These are phyloP conservation scores for Cutaneotrichosporon cyanovorans DNA, from an alignment of 1,284 basidiomycete genomes.

Conservation along the genomic window DNA sequence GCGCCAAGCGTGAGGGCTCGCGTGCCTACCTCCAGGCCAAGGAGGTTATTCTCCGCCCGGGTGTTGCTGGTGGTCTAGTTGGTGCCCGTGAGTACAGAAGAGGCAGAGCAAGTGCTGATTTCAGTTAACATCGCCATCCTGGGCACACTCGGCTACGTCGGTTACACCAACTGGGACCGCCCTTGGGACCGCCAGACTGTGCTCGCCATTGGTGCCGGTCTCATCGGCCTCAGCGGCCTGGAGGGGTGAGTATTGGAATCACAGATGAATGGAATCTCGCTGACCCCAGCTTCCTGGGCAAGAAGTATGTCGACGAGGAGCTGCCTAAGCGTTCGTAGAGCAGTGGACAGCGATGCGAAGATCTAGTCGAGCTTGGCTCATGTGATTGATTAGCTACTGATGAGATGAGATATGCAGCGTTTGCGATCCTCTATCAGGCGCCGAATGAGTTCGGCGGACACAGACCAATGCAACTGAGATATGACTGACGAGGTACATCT, in stretches of 20 bases:
- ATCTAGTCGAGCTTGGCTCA: too few species aligned
- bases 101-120: constrained; percentile 1
- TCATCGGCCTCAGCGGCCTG: constrained; percentile 58
- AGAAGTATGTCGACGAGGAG: constrained; percentile 38
- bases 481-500: too few species aligned
- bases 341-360: background rate
- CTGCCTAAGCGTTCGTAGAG: constrained; percentile 22
- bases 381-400: too few species aligned
- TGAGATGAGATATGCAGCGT: too few species aligned
- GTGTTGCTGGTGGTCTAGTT: constrained; percentile 61
- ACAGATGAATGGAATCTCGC: too few species aligned
- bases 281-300: constrained; percentile 30
- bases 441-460: too few species aligned
- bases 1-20: constrained; percentile 58
- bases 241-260: constrained; percentile 71
- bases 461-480: too few species aligned
- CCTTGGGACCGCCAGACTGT: constrained; percentile 67
- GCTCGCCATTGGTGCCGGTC: constrained; percentile 57
- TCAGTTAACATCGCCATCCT: constrained; percentile 63
- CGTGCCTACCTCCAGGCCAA: constrained; percentile 55
- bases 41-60: constrained; percentile 60
- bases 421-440: too few species aligned
- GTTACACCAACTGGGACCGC: constrained; percentile 61
- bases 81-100: constrained; percentile 52
- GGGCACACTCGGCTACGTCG: constrained; percentile 60